Conservation (phyloP, 768 basidiomycete genomes). For the Strobilomyces echinocephalus region DNA sequence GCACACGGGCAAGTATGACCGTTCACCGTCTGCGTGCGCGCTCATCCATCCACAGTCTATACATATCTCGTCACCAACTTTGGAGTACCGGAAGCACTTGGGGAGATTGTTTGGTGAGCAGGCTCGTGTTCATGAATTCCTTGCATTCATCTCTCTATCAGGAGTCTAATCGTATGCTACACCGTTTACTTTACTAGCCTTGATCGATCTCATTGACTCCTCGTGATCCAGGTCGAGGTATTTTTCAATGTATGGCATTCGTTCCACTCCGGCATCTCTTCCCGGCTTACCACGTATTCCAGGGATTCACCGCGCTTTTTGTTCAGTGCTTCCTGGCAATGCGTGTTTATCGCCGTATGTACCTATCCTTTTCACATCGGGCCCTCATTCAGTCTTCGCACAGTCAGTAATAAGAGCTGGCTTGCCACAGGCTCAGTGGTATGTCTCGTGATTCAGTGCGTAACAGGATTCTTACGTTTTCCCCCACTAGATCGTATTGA, state of each 20-base stretch:
- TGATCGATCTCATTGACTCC: conserved; percentile 9
- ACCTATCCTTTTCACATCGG: neutral
- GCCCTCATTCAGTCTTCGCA: conserved; percentile 8
- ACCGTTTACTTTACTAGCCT: neutral
- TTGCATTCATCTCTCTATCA: conserved; percentile 5
- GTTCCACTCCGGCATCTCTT: neutral
- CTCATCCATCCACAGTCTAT: conserved; percentile 36
- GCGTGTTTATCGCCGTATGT: conserved; percentile 49
- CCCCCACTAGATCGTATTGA: conserved; percentile 25
- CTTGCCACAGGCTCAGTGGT: conserved; percentile 37
- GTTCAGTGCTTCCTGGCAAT: conserved; percentile 56
- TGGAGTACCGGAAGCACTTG: conserved; percentile 25
- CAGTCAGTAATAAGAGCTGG: conserved; percentile 50
- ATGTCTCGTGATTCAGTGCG: neutral
- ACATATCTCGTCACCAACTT: conserved; percentile 44
- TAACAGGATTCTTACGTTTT: neutral
- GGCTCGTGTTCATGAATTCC: neutral
- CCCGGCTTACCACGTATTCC: neutral
- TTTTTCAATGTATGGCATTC: conserved; percentile 43
- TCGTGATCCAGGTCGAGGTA: conserved; percentile 41
- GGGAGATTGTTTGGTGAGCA: conserved; percentile 42
- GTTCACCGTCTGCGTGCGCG: neutral
- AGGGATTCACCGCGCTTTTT: conserved; percentile 47
- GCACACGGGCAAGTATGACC: conserved; percentile 40
- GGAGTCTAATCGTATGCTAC: conserved; percentile 26